phyloP scores from a whole-genome alignment of 176 grass and related monocot genomes.

The Triticum urartu region DNA sequence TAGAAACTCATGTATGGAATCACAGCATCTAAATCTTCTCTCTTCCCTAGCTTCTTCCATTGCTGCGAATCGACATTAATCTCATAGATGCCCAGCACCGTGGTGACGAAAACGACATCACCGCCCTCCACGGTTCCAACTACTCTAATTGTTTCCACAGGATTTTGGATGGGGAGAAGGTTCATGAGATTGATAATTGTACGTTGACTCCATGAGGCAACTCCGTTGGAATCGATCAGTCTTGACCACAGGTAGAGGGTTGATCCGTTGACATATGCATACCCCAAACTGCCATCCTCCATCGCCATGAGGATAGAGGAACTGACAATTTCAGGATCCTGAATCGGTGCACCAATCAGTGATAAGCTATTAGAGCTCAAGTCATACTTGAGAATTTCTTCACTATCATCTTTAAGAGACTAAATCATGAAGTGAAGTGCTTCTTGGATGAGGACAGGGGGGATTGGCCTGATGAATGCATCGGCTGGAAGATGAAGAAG shows the following conservation, averaged over 20 bases:
- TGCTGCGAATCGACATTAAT: not conserved
- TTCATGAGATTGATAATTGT: not conserved
- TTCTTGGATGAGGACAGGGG: not conserved
- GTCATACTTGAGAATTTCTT: not conserved
- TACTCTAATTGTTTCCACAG: fast-evolving
- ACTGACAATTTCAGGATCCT: fast-evolving
- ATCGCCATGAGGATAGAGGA: not conserved
- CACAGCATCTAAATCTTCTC: not conserved
- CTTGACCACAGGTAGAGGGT: not conserved
- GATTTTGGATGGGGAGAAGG: not conserved
- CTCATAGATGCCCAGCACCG: not conserved
- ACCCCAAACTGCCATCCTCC: not conserved
- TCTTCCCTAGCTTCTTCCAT: not conserved
- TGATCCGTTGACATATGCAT: not conserved
- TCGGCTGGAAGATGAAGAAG: not conserved
- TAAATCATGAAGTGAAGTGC: not conserved
- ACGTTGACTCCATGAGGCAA: not conserved
- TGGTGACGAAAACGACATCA: not conserved
- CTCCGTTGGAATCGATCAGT: not conserved
- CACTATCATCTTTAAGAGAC: not conserved
- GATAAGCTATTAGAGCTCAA: not conserved
- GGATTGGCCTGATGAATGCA: not conserved
- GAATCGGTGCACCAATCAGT: not conserved
- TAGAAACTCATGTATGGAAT: not conserved
- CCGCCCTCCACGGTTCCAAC: not conserved